Conservation (phyloP, 176 grass and related monocot species). For the Musa beccarii region DNA sequence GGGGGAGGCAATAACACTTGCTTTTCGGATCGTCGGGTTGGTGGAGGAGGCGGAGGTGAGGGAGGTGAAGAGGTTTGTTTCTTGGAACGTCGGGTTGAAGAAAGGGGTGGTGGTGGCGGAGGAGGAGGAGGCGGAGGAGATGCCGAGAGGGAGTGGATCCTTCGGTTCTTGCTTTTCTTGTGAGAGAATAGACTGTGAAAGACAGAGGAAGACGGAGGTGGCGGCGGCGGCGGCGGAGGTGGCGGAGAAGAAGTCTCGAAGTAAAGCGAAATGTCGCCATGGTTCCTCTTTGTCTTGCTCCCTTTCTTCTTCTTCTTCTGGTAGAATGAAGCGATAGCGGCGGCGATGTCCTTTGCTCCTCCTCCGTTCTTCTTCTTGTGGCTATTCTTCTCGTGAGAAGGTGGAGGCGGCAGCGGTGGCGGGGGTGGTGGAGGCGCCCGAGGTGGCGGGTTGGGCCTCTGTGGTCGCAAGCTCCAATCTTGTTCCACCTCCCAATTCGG, state of each 20-base stretch:
- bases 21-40: background rate
- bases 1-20: slow-evolving; percentile 13
- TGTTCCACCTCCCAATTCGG: slow-evolving; percentile 3
- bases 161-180: slow-evolving; percentile 54
- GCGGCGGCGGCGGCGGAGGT: slow-evolving; percentile 42
- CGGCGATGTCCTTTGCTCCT: slow-evolving; percentile 80
- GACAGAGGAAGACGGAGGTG: slow-evolving; percentile 55
- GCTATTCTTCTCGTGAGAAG: slow-evolving; percentile 29
- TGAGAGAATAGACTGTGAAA: slow-evolving; percentile 44
- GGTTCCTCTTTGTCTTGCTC: slow-evolving; percentile 36
- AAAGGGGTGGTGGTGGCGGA: slow-evolving; percentile 29
- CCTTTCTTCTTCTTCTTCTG: slow-evolving; percentile 81
- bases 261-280: background rate
- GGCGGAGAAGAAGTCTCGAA: slow-evolving; percentile 3
- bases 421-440: slow-evolving; percentile 31
- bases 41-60: background rate
- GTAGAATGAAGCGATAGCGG: slow-evolving; percentile 68
- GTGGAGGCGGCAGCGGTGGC: slow-evolving; percentile 27
- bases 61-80: slow-evolving; percentile 10
- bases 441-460: slow-evolving; percentile 5
- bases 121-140: slow-evolving; percentile 11
- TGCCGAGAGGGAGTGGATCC: slow-evolving; percentile 44
- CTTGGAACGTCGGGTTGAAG: slow-evolving; percentile 12
- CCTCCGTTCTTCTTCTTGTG: slow-evolving; percentile 65
- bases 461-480: slow-evolving; percentile 9